These are phyloP conservation scores for Penicillium mononematosum DNA, from an alignment of 495 filamentous ascomycete species.

Conservation along the genomic window DNA sequence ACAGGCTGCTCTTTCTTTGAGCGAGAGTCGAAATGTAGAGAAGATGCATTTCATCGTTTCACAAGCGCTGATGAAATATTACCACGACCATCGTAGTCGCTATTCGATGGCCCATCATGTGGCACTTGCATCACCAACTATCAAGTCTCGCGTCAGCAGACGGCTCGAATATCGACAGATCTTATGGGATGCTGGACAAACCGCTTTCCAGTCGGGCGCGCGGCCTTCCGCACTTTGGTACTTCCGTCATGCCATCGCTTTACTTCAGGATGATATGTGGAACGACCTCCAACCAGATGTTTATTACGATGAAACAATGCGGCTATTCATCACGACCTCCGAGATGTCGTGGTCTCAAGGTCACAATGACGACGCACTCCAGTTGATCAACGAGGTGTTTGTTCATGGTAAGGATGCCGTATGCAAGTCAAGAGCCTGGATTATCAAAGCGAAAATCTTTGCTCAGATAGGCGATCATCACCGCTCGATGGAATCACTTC, in stretches of 20 bases:
- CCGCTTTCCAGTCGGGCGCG: conserved; percentile 75
- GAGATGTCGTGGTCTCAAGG: conserved; percentile 79
- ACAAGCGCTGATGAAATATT: conserved; percentile 71
- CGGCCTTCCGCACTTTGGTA: conserved; percentile 75
- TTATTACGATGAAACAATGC: conserved; percentile 79
- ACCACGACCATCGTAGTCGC: conserved; percentile 55
- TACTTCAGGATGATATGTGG: conserved; percentile 80
- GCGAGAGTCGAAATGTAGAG: conserved; percentile 61
- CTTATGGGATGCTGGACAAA: conserved; percentile 72
- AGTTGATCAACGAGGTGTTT: conserved; percentile 64
- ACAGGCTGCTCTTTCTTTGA: conserved; percentile 67
- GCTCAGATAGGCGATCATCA: conserved; percentile 68
- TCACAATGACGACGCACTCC: conserved; percentile 60
- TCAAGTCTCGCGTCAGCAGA: conserved; percentile 58
- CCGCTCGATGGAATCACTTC: conserved; percentile 65
- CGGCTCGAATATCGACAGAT: conserved; percentile 68
- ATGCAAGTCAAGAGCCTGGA: conserved; percentile 76
- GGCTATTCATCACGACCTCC: conserved; percentile 70
- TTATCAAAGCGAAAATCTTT: conserved; percentile 73
- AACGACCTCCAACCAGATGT: conserved; percentile 66
- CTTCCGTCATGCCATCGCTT: conserved; percentile 68
- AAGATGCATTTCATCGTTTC: conserved; percentile 90
- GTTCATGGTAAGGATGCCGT: conserved; percentile 61
- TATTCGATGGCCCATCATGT: conserved; percentile 75
- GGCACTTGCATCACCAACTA: conserved; percentile 67